Base-by-base conservation (phyloP, 768 basidiomycete species). In the Xerocomellus intermedius region DNA sequence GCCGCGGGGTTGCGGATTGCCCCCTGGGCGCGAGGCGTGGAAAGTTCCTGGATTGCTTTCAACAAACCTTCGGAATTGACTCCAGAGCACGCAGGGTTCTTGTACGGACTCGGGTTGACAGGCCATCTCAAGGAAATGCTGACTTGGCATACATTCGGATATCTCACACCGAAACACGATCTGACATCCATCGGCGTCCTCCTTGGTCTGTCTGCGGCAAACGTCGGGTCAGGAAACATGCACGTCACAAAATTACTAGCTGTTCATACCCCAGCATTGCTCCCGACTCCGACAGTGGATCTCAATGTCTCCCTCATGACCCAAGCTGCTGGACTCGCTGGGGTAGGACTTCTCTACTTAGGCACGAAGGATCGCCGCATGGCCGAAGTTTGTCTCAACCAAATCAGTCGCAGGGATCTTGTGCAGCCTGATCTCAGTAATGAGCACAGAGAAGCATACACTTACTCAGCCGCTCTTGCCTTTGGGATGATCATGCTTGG, bases 401-500 rank as follows among this genome's bases (percentile, higher is more conserved):
- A 98, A 69, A 87, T 98, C 55, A 84, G 85, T 52, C 81, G 89
- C 33, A 79, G 76, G 57, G 88, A 91, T 63, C 79, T 95, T 17
- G 82, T 85, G 6, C 87, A 87, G 48, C 85, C 89, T 2, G 93
- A 96, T 59, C 77, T 91, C 39, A 92, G 86, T 65, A 88, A 87
- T 59, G 93, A 95, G 60, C 86, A 94, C 67, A 84, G 91, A 37
- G 97, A 98, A 66, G 87, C 94, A 1, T 98, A 98, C 66, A 89
- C 94, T 0, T 87, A 91, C 59, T 82, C 92, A 2, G 85, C 93
- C 3, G 92, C 91, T 9, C 80, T 97, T 30, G 87, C 91, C 1
- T 97, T 97, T 65, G 97, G 97, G 5, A 90, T 97, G 85, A 88
- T 96, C 71, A 96, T 98, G 89, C 81, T 98, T 16, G 95, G 92